Conservation (phyloP, 192 early-diverging fungal species). For the Coemansia sp. region DNA sequence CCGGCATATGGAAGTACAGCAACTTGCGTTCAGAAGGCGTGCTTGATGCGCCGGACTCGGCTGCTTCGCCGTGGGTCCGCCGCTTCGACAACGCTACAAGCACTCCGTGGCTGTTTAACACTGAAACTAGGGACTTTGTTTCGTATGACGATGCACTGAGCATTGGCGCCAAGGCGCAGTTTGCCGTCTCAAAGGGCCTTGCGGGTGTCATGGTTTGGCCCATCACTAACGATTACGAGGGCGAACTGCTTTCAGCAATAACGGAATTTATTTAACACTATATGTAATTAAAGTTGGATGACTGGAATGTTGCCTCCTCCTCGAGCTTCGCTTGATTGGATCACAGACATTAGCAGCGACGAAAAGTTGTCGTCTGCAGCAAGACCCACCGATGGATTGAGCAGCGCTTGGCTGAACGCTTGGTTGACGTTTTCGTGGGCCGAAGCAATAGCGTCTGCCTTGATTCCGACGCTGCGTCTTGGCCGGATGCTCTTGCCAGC, state of each 20-base stretch:
- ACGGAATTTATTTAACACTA: slow-evolving; percentile 1
- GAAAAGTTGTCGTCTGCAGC: slow-evolving; percentile 26
- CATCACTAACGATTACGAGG: slow-evolving; percentile 64
- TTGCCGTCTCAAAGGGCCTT: slow-evolving; percentile 45
- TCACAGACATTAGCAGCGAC: slow-evolving; percentile 28
- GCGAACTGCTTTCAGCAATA: slow-evolving; percentile 51
- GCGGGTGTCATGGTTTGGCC: slow-evolving; percentile 78
- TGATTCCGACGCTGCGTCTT: not conserved
- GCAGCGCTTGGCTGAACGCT: slow-evolving; percentile 22
- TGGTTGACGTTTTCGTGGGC: slow-evolving; percentile 1
- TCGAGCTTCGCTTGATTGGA: slow-evolving; percentile 12
- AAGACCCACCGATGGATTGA: slow-evolving; percentile 10
- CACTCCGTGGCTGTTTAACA: slow-evolving; percentile 78
- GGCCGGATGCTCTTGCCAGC: not conserved
- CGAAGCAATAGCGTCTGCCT: not conserved
- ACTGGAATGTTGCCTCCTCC: slow-evolving; percentile 30
- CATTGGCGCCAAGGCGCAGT: slow-evolving; percentile 59
- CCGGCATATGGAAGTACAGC: slow-evolving; percentile 69
- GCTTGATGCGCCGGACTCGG: slow-evolving; percentile 45
- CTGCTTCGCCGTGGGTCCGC: slow-evolving; percentile 61
- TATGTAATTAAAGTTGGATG: slow-evolving; percentile 15
- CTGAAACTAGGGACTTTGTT: slow-evolving; percentile 60
- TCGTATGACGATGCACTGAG: slow-evolving; percentile 66
- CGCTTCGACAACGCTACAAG: slow-evolving; percentile 61
- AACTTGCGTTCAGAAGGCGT: slow-evolving; percentile 65